These are phyloP conservation scores for Aspergillus ibericus DNA, from an alignment of 2,329 filamentous ascomycete genomes.

Conservation along the genomic window DNA sequence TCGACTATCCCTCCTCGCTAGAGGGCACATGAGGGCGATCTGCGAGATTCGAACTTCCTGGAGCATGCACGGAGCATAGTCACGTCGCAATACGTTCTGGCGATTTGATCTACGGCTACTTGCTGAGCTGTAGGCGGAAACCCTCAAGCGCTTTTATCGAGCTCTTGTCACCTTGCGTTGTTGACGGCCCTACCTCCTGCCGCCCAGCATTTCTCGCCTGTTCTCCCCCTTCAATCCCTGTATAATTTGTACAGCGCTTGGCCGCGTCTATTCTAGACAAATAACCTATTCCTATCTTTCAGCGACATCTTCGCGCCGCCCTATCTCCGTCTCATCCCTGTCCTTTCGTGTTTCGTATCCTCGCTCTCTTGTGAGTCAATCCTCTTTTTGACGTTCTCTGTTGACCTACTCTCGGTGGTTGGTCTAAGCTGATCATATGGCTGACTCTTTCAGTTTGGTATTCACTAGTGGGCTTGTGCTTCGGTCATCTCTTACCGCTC, in stretches of 20 bases:
- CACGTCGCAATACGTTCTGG: slow-evolving; percentile 33
- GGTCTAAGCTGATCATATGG: slow-evolving; percentile 3
- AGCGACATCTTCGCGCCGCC: slow-evolving; percentile 8
- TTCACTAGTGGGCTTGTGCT: slow-evolving; percentile 33
- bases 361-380: slow-evolving; percentile 24
- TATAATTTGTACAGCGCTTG: slow-evolving; percentile 34
- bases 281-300: slow-evolving; percentile 18
- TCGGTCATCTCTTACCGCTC: slow-evolving; percentile 8
- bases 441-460: slow-evolving; percentile 27
- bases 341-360: slow-evolving; percentile 19
- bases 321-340: slow-evolving; percentile 16
- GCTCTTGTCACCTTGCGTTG: slow-evolving; percentile 37
- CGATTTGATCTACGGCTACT: slow-evolving; percentile 28
- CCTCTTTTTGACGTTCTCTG: slow-evolving; percentile 2
- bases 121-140: slow-evolving; percentile 31
- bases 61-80: slow-evolving; percentile 46
- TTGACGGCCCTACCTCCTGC: slow-evolving; percentile 12
- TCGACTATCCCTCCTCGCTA: slow-evolving; percentile 24
- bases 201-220: slow-evolving; percentile 27
- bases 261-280: slow-evolving; percentile 23
- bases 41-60: slow-evolving; percentile 40
- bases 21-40: slow-evolving; percentile 39
- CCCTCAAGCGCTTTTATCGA: slow-evolving; percentile 31
- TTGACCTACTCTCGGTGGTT: not conserved
- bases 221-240: slow-evolving; percentile 27